Evolutionary conservation across 345 rosid genomes (phyloP), one percentile per base, ranked within the genome.

Genomic region (Iberis pinnata): DNA sequence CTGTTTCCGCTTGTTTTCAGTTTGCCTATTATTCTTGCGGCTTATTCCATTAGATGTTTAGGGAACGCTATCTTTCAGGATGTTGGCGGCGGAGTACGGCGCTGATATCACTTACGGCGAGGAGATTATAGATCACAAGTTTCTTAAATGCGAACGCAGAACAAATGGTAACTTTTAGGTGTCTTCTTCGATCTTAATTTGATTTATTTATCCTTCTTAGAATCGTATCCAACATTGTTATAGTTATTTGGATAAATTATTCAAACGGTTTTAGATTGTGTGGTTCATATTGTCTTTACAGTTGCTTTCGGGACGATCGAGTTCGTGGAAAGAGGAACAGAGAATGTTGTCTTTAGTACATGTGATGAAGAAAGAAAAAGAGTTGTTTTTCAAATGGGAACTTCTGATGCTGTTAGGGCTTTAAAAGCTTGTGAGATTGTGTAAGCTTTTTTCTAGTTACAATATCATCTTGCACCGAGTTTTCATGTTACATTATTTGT

Each of bases 371-470:
- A 89, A 67, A 72, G 63, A 49, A 66, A 67, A 12, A 85, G 35
- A 18, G 84, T 89, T 24, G 93, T 86, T 32, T 83, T 86, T 67
- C 95, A 86, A 58, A 77, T 89, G 76, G 97, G 97, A 39, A 89
- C 97, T 60, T 83, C 97, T 57, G 84, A 89, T 83, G 94, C 97
- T 49, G 79, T 73, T 45, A 89, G 97, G 70, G 97, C 95, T 49
- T 58, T 89, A 49, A 76, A 64, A 12, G 90, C 97, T 58, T 80
- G 95, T 67, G 74, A 82, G 70, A 62, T 89, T 29, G 94, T 89
- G 95, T 89, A 59, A 69, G 84, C 61, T 46, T 63, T 46, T 26
- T n/a, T n/a, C n/a, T n/a, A n/a, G n/a, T n/a, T n/a, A n/a, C n/a
- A n/a, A n/a, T n/a, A n/a, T n/a, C n/a, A n/a, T n/a, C n/a, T n/a